Conservation (phyloP, 176 grass and related monocot genomes). For the Carex kokanica region DNA sequence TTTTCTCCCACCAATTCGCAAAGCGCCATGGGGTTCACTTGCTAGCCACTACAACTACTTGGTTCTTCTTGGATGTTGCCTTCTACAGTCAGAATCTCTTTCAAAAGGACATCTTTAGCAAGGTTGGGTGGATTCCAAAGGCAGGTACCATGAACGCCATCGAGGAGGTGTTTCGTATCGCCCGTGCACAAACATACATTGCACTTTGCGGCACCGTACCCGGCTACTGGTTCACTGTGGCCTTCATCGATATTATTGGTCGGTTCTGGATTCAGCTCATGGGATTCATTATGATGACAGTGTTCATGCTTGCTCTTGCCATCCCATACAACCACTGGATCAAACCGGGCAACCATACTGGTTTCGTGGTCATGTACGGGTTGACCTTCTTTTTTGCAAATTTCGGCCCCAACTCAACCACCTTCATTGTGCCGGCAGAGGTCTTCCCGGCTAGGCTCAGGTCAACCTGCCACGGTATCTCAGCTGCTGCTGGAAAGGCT, state of each 20-base stretch:
- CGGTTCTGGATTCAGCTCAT: slow-evolving; percentile 72
- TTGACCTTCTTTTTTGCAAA: slow-evolving; percentile 54
- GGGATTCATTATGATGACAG: slow-evolving; percentile 74
- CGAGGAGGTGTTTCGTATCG: slow-evolving; percentile 59
- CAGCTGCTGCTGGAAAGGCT: slow-evolving; percentile 44
- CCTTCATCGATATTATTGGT: slow-evolving; percentile 55
- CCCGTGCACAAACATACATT: slow-evolving; percentile 54
- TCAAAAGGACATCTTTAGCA: slow-evolving; percentile 84
- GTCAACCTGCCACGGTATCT: slow-evolving; percentile 73
- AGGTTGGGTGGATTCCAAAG: slow-evolving; percentile 57
- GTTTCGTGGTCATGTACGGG: slow-evolving; percentile 56
- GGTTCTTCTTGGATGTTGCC: slow-evolving; percentile 81
- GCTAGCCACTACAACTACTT: slow-evolving; percentile 52
- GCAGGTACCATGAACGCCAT: slow-evolving; percentile 60
- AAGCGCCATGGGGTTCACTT: slow-evolving; percentile 55
- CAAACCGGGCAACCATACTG: slow-evolving; percentile 27
- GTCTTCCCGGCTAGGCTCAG: slow-evolving; percentile 71
- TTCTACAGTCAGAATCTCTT: slow-evolving; percentile 90
- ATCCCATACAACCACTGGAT: slow-evolving; percentile 50
- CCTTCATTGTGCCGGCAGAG: slow-evolving; percentile 65
- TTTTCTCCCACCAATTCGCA: slow-evolving; percentile 64
- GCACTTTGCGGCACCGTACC: slow-evolving; percentile 73
- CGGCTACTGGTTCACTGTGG: slow-evolving; percentile 81
- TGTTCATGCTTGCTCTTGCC: slow-evolving; percentile 54
- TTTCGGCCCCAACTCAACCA: slow-evolving; percentile 46